Conservation (phyloP, 331 rosid species). For the Phaseolus coccineus region DNA sequence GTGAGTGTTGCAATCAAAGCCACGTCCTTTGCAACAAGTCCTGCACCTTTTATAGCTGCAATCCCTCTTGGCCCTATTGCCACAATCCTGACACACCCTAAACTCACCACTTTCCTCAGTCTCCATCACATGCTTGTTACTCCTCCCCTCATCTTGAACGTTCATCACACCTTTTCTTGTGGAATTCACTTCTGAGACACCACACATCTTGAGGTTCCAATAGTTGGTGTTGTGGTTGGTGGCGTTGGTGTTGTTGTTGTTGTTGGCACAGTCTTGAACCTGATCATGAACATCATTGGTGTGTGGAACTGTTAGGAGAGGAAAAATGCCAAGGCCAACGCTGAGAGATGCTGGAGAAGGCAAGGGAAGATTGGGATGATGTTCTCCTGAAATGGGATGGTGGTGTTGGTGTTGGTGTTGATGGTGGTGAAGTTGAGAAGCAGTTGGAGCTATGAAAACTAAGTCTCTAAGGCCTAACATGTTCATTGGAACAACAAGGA, state of each 20-base stretch:
- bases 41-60: constrained; percentile 69
- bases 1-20: constrained; percentile 70
- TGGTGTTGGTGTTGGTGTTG: constrained; percentile 31
- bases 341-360: constrained; percentile 71
- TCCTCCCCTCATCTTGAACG: constrained; percentile 16
- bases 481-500: constrained; percentile 36
- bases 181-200: constrained; percentile 49
- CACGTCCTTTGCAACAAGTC: constrained; percentile 80
- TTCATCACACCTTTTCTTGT: constrained; percentile 42
- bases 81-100: constrained; percentile 67
- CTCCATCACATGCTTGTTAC: constrained; percentile 31
- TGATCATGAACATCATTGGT: constrained; percentile 38
- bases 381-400: constrained; percentile 66
- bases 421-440: constrained; percentile 50
- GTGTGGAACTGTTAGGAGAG: constrained; percentile 67
- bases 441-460: constrained; percentile 66
- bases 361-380: constrained; percentile 54
- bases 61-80: constrained; percentile 82
- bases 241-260: neutral
- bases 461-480: constrained; percentile 92
- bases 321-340: constrained; percentile 89
- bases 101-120: constrained; percentile 43
- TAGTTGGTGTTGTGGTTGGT: constrained; percentile 27
- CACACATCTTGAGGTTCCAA: constrained; percentile 65
- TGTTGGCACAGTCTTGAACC: constrained; percentile 31